A percentile compares a stretch with the other conserved stretches of the same genome.
phyloP scores from a whole-genome alignment of 148 eudicot species.

The Chenopodium album region DNA sequence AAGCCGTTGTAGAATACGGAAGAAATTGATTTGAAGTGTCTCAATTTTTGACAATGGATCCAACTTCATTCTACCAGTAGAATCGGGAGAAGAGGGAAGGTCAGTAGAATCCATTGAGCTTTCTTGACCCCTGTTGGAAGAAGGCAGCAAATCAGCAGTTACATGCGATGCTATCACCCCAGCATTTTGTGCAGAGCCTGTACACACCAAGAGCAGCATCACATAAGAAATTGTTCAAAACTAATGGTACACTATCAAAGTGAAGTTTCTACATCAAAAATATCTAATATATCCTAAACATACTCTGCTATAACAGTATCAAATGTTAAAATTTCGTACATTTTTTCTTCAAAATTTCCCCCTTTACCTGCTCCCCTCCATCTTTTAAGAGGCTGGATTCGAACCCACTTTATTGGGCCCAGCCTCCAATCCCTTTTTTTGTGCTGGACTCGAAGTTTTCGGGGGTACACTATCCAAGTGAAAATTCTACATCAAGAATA shows the following conservation, averaged over 20 bases:
- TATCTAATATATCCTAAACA: neutral
- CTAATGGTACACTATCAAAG: neutral
- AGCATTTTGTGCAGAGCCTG: conserved; percentile 37
- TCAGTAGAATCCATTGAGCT: conserved; percentile 31
- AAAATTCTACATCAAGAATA: neutral
- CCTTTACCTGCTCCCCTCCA: too few species aligned
- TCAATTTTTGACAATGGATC: conserved; percentile 72
- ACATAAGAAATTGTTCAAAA: neutral
- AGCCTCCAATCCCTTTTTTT: too few species aligned
- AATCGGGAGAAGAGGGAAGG: conserved; percentile 29
- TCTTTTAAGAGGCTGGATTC: too few species aligned
- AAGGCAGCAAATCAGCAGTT: conserved; percentile 32
- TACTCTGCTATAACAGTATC: neutral
- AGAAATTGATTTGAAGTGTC: conserved; percentile 65
- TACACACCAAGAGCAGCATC: conserved; percentile 23
- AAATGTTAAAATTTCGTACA: neutral
- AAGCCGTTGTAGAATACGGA: conserved; percentile 65
- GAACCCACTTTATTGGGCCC: too few species aligned
- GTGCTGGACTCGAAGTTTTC: too few species aligned
- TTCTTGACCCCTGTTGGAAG: conserved; percentile 41
- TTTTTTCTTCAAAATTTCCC: too few species aligned
- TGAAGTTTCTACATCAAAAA: neutral
- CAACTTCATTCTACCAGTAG: conserved; percentile 36
- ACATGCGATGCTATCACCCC: conserved; percentile 32
- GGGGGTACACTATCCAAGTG: neutral